These are phyloP conservation scores for Ophiostoma pallidulum DNA, from an alignment of 2,329 filamentous ascomycete genomes.

Conservation along the genomic window DNA sequence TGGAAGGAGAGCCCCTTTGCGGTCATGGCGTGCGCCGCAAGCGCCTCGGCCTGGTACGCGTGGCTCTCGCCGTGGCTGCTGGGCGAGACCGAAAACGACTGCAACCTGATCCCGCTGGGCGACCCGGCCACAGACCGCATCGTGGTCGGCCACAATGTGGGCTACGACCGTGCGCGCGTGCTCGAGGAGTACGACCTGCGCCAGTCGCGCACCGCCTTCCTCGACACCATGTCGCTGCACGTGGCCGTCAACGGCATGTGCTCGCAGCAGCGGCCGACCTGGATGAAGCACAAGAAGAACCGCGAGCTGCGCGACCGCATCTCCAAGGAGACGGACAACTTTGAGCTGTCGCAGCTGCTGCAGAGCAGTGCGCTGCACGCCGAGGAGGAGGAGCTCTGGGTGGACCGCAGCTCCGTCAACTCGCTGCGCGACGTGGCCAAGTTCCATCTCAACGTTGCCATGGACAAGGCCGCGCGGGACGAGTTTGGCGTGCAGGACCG, in stretches of 20 bases:
- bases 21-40: conserved; percentile 92
- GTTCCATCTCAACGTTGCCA: conserved; percentile 84
- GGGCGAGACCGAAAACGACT: conserved; percentile 65
- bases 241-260: conserved; percentile 99
- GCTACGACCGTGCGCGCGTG: conserved; percentile 83
- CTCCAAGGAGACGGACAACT: conserved; percentile 58
- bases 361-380: conserved; percentile 58
- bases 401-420: conserved; percentile 88
- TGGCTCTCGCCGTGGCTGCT: conserved; percentile 96
- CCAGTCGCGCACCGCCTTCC: conserved; percentile 75
- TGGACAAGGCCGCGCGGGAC: conserved; percentile 82
- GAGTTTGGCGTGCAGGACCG: conserved; percentile 78
- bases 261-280: conserved; percentile 87
- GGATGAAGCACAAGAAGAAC: conserved; percentile 94
- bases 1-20: conserved; percentile 88
- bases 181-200: conserved; percentile 79
- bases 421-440: conserved; percentile 91
- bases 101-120: conserved; percentile 80
- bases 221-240: conserved; percentile 97
- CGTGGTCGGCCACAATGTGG: conserved; percentile 89
- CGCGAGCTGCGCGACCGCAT: conserved; percentile 74
- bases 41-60: conserved; percentile 86
- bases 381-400: conserved; percentile 93
- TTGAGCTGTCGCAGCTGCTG: conserved; percentile 62
- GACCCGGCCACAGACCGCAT: conserved; percentile 64